Percentiles rank a stretch among this genome's conserved stretches.
These are phyloP conservation scores for Suhomyces maxii DNA, from an alignment of 1,139 yeast genomes.

Conservation along the genomic window DNA sequence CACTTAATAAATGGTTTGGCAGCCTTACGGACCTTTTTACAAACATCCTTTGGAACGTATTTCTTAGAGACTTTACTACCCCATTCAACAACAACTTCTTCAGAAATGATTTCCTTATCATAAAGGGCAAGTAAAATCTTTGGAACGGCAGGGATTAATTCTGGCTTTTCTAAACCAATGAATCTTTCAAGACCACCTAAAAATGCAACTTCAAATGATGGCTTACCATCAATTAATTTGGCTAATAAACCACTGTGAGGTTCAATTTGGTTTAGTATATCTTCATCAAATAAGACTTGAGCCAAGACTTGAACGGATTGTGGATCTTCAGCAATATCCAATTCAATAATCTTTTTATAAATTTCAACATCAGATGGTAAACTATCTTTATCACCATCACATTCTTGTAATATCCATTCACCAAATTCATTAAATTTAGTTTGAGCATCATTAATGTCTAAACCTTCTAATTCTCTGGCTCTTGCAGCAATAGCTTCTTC, in stretches of 20 bases:
- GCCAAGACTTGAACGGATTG: slow-evolving; percentile 90
- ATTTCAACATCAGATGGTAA: slow-evolving; percentile 86
- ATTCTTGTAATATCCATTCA: slow-evolving; percentile 71
- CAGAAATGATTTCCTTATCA: slow-evolving; percentile 80
- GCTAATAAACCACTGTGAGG: slow-evolving; percentile 80
- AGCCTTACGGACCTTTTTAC: slow-evolving; percentile 93
- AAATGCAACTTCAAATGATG: slow-evolving; percentile 78
- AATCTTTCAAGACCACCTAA: slow-evolving; percentile 96
- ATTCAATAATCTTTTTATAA: slow-evolving; percentile 82
- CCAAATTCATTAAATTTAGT: slow-evolving; percentile 76
- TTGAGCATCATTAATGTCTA: slow-evolving; percentile 43
- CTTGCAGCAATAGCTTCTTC: slow-evolving; percentile 95
- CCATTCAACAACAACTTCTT: slow-evolving; percentile 79
- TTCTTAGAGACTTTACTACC: slow-evolving; percentile 92
- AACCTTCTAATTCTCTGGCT: slow-evolving; percentile 79
- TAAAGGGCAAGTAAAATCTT: slow-evolving; percentile 79
- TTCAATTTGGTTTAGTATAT: slow-evolving; percentile 69
- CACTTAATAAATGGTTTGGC: slow-evolving; percentile 94
- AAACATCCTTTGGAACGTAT: slow-evolving; percentile 87
- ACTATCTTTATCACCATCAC: slow-evolving; percentile 54
- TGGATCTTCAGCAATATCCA: slow-evolving; percentile 70
- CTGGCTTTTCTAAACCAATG: slow-evolving; percentile 79
- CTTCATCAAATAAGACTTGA: slow-evolving; percentile 81
- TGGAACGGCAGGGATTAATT: slow-evolving; percentile 72
- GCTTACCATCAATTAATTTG: slow-evolving; percentile 66